Conservation (phyloP, 2,329 filamentous ascomycete species). For the Arthrinium puccinioides region DNA sequence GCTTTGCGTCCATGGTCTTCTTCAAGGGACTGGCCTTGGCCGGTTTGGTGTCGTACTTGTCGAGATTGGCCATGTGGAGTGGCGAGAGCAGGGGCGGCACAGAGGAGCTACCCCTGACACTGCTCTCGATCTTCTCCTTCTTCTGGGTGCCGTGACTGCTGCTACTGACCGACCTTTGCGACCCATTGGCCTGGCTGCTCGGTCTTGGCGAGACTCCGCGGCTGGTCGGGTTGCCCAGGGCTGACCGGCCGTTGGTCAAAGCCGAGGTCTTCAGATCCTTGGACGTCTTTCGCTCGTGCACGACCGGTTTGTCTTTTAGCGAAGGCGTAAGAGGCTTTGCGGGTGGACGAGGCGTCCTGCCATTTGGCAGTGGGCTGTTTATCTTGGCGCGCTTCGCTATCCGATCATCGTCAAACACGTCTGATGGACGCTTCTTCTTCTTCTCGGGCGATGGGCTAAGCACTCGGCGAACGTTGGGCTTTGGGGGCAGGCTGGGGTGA, state of each 20-base stretch:
- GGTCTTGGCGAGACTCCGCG: conserved; percentile 28
- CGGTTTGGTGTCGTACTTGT: conserved; percentile 20
- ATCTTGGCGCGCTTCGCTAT: conserved; percentile 38
- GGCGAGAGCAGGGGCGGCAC: conserved; percentile 49
- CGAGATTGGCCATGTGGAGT: conserved; percentile 35
- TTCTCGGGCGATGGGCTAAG: conserved; percentile 34
- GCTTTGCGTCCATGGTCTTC: conserved; percentile 21
- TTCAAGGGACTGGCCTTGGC: conserved; percentile 23
- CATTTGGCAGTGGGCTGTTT: conserved; percentile 23
- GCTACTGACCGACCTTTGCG: conserved; percentile 22
- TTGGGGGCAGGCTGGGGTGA: conserved; percentile 11
- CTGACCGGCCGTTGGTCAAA: conserved; percentile 17
- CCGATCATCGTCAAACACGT: conserved; percentile 35
- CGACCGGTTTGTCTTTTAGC: conserved; percentile 13
- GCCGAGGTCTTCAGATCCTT: conserved; percentile 16
- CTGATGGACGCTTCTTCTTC: conserved; percentile 42
- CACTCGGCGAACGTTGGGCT: conserved; percentile 20
- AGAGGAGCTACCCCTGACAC: conserved; percentile 25
- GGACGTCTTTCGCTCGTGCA: conserved; percentile 12
- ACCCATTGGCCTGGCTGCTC: conserved; percentile 35
- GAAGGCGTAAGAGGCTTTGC: conserved; percentile 13
- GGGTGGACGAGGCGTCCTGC: conserved; percentile 8
- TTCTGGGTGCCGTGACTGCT: conserved; percentile 28
- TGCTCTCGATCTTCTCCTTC: conserved; percentile 25
- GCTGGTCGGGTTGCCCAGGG: conserved; percentile 11